Base-by-base conservation (phyloP, 2,329 filamentous ascomycete species). In the Hortaea werneckii region DNA sequence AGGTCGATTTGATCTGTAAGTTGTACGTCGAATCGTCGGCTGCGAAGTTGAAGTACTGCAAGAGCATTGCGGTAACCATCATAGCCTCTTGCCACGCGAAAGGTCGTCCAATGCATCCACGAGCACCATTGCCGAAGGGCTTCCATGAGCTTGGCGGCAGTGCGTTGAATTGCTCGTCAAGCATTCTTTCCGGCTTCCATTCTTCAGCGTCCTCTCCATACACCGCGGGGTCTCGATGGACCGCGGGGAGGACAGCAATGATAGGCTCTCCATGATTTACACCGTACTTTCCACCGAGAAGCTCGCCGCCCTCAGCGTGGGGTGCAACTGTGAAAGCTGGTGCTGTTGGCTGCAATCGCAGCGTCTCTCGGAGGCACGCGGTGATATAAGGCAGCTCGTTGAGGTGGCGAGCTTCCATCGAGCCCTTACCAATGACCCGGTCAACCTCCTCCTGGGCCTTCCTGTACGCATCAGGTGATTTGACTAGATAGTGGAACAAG, bases 81-180 rank as follows among this genome's bases (percentile, higher is more conserved):
- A 83, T 59, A 1, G 76, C 72, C 63, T 89, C 85, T 58, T 89
- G 84, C 80, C 80, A 84, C 1, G 84, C 57, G 35, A 88, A 88
- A 0, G 78, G 73, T 1, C 83, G 70, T 4, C 85, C 85, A 49
- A 88, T 87, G 54, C 84, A 89, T 1, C 70, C 80, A 44, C 85
- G 69, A 51, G 75, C 71, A 1, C 84, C 84, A 47, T 84, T 83
- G 1, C 85, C 85, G 54, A 88, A 89, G 3, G 85, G 82, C 40
- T 60, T 60, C 60, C 61, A 63, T n/a, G 57, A 43, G 20, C 60
- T 57, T 6, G 53, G 53, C 1, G 62, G 63, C 27, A 65, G 46
- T 29, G 56, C 57, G 49, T 78, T 75, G 55, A 87, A 87, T 26
- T 76, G 72, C 10, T 80, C 82, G 35, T 85, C 80, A 0, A 82